These are phyloP conservation scores for Penicillium glabrum DNA, from an alignment of 2,329 filamentous ascomycete genomes.

Conservation along the genomic window DNA sequence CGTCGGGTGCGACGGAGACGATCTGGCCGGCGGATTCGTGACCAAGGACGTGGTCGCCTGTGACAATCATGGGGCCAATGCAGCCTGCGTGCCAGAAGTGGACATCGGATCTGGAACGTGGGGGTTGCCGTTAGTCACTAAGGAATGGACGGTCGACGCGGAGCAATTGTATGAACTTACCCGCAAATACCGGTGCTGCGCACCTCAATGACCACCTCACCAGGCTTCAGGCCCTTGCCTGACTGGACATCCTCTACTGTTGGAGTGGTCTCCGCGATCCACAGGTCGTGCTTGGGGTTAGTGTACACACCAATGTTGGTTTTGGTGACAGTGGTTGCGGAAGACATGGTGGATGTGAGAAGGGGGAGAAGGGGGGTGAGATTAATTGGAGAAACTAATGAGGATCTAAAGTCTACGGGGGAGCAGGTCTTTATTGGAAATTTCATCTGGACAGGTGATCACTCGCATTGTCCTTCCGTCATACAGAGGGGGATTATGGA, in stretches of 20 bases:
- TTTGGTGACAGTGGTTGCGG: conserved; percentile 57
- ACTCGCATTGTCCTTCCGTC: not conserved
- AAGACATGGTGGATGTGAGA: conserved; percentile 25
- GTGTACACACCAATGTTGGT: conserved; percentile 95
- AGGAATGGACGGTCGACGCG: not conserved
- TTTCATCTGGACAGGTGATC: conserved; percentile 1
- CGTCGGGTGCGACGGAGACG: conserved; percentile 71
- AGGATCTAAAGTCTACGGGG: not conserved
- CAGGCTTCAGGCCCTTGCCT: conserved; percentile 68
- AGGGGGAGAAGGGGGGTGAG: conserved; percentile 15
- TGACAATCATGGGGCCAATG: conserved; percentile 95
- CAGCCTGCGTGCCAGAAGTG: conserved; percentile 97
- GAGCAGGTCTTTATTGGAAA: conserved; percentile 5
- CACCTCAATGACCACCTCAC: conserved; percentile 84
- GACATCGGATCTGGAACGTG: conserved; percentile 70
- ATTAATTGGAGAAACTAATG: not conserved
- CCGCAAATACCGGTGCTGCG: conserved; percentile 97
- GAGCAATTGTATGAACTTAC: conserved; percentile 48
- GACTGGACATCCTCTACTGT: conserved; percentile 71
- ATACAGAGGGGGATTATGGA: not conserved
- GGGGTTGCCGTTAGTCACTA: not conserved
- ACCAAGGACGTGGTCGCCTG: conserved; percentile 83
- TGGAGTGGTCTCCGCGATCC: conserved; percentile 78
- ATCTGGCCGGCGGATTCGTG: conserved; percentile 83
- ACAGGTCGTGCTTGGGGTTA: conserved; percentile 87